Evolutionary conservation across 2,329 filamentous ascomycete species (phyloP), one percentile per base, ranked within the genome.

Genomic region (Colletotrichum tamarilloi): DNA sequence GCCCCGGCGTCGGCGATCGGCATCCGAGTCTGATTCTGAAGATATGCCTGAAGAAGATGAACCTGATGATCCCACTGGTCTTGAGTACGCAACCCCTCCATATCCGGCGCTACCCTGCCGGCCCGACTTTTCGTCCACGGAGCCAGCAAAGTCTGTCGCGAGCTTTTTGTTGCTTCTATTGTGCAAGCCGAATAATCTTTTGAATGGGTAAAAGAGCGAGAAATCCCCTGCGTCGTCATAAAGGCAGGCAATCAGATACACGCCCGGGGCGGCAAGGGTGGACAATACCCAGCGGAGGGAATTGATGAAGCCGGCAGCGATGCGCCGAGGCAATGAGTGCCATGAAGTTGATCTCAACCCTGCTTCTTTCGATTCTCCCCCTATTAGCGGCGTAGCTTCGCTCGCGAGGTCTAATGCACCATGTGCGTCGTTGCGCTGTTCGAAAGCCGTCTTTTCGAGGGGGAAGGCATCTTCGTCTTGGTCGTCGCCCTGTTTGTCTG

Each of bases 181-280:
- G 73, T 85, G 83, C 42, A 83, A 77, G 62, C 88, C 87, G 74
- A 90, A 88, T 30, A 96, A 85, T 78, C 89, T 92, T 79, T 89
- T 89, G 56, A 97, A 83, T 72, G 94, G 95, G 62, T 91, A 84
- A 72, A 97, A 84, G n/a, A 94, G 90, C 66, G 94, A 93, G 81
- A 97, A 97, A 63, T 87, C 87, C 63, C 95, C 95, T 71, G 93
- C 85, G 58, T 95, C 92, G 79, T 97, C 92, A 84, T 94, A 96
- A 78, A 98, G 93, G 80, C 90, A 95, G 76, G 94, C 92, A 73
- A 95, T 90, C 68, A 98, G 84, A 83, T 96, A 98, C 62, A 95
- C 89, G 22, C 92, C 94, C 1, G 96, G 96, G 26, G 93, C 92
- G 30, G 93, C 90, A 73, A 98, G 84, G 16, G 94, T 94, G 62